phyloP scores from a whole-genome alignment of 345 rosid genomes.

The Hibiscus trionum region DNA sequence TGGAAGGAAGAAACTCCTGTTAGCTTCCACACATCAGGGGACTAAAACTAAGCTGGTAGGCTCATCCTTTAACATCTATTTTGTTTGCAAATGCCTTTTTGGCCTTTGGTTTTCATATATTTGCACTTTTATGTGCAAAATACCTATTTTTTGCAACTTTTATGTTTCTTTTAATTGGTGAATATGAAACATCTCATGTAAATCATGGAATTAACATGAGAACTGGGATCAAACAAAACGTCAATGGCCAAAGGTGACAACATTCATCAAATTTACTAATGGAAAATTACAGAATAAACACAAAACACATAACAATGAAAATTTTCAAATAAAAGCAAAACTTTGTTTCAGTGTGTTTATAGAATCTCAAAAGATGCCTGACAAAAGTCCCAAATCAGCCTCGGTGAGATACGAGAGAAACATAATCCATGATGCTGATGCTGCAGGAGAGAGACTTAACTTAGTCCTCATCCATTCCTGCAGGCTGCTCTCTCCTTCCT shows the following conservation, averaged over 20 bases:
- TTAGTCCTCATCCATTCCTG: conserved; percentile 69
- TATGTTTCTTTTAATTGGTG: neutral
- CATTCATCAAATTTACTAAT: neutral
- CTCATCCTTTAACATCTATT: conserved; percentile 31
- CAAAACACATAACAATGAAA: neutral
- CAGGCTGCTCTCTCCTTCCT: conserved; percentile 55
- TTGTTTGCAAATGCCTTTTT: conserved; percentile 24
- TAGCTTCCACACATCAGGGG: conserved; percentile 25
- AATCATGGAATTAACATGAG: neutral
- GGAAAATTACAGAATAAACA: neutral
- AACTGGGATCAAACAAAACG: neutral
- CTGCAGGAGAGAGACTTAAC: neutral
- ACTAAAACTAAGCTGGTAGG: conserved; percentile 8
- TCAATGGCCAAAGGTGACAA: neutral
- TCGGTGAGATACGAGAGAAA: neutral
- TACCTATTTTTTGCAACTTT: neutral
- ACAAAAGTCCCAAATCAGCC: neutral
- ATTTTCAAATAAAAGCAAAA: neutral
- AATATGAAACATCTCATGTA: neutral
- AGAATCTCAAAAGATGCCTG: conserved; percentile 12
- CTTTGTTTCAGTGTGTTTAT: neutral
- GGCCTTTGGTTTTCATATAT: conserved; percentile 6
- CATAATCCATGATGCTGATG: neutral
- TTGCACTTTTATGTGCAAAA: neutral
- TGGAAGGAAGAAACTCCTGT: conserved; percentile 3